Evolutionary conservation across 2,329 filamentous ascomycete species (phyloP), one percentile per base, ranked within the genome.

Genomic region (Fusarium clavum): DNA sequence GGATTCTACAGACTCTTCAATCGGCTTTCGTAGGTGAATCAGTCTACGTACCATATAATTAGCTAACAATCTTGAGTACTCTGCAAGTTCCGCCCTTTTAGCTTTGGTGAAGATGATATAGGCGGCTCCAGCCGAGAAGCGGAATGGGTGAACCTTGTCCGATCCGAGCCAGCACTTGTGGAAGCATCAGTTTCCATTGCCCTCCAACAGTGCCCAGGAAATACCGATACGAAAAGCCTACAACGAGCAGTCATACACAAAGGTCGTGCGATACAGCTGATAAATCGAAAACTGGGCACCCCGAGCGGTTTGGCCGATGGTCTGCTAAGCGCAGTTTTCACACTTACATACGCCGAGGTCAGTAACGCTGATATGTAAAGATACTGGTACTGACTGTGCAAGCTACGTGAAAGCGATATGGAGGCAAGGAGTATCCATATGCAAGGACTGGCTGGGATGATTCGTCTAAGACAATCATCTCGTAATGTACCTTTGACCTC

Each of bases 151-250:
- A 8, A 34, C 11, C 55, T 75, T 0, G 27, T 75, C 20, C 20
- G 64, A 11, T 70, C 73, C 2, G 73, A 75, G 32, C 73, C 73
- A n/a, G 73, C 73, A 12, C 59, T 75, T 2, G 51, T 75, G 3
- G 72, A 75, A n/a, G 73, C 73, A 0, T 74, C 73, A 1, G 62
- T 75, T 61, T 51, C 64, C 1, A 67, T 76, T 12, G 71, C 56
- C 2, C 14, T 75, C 2, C 51, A 48, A 16, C 51, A 72, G n/a
- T 63, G 49, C 1, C 40, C 54, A 0, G 14, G 16, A 2, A 12
- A 34, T 0, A 32, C 27, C 10, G 47, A 22, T 3, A 11, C 16
- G 3, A 48, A 44, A 8, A 20, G 16, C 5, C 10, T 62, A 8
- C 25, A 32, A 4, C 38, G 49, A 8, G 59, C 46, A 0, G 27